phyloP scores from a whole-genome alignment of 306 rosid genomes.

The Cucurbita ficifolia region DNA sequence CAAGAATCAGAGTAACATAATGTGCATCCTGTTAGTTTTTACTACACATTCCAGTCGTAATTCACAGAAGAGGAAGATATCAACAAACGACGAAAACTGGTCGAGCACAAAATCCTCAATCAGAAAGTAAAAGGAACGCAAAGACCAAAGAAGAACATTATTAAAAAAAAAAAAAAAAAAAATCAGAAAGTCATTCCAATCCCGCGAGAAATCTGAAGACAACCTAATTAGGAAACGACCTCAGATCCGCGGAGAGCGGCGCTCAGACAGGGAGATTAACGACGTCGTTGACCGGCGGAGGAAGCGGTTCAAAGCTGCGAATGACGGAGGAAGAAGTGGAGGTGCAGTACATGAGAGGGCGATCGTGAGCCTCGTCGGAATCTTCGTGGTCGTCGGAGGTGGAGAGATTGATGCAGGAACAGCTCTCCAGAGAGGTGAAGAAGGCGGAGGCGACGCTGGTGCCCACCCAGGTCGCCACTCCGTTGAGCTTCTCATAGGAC shows the following conservation, averaged over 20 bases:
- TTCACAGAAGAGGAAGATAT: not conserved
- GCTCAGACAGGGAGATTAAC: constrained; percentile 32
- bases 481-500: constrained; percentile 30
- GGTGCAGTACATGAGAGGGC: constrained; percentile 30
- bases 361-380: constrained; percentile 29
- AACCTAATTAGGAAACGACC: not conserved
- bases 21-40: not conserved
- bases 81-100: not conserved
- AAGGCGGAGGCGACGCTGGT: constrained; percentile 36
- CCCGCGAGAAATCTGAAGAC: not conserved
- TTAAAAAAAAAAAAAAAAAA: not conserved
- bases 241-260: not conserved
- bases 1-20: not conserved
- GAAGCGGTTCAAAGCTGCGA: constrained; percentile 15
- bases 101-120: not conserved
- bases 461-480: constrained; percentile 21
- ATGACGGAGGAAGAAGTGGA: constrained; percentile 25
- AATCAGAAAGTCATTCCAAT: not conserved
- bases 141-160: not conserved
- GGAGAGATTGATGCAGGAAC: constrained; percentile 36
- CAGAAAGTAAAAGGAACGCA: not conserved
- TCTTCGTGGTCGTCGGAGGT: constrained; percentile 33
- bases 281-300: constrained; percentile 22
- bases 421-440: constrained; percentile 30
- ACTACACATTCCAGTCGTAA: not conserved